These are phyloP conservation scores for Megacollybia platyphylla DNA, from an alignment of 1,284 basidiomycete genomes.

Conservation along the genomic window DNA sequence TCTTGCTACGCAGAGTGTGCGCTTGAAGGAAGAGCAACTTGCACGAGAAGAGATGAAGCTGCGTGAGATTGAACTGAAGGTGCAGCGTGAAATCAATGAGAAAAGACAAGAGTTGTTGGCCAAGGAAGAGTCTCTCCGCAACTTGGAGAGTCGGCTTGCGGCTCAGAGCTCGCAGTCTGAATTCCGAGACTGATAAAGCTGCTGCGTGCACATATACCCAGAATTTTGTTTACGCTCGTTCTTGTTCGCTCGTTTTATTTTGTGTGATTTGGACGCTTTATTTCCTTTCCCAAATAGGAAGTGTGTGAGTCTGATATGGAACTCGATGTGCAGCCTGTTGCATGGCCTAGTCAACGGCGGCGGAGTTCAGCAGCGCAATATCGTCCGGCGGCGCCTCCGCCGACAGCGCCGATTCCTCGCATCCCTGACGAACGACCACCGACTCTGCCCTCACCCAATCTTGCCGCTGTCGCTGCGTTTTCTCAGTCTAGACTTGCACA, in stretches of 20 bases:
- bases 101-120: constrained; percentile 94
- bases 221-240: neutral
- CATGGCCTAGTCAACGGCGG: constrained; percentile 29
- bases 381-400: constrained; percentile 58
- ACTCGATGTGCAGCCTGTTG: constrained; percentile 34
- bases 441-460: constrained; percentile 28
- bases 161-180: constrained; percentile 67
- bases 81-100: constrained; percentile 97
- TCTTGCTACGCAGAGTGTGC: constrained; percentile 90
- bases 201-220: neutral
- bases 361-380: constrained; percentile 53
- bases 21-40: constrained; percentile 97
- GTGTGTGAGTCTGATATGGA: constrained; percentile 26
- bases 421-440: constrained; percentile 23
- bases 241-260: neutral
- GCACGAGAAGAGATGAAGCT: constrained; percentile 78
- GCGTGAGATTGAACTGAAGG: constrained; percentile 96
- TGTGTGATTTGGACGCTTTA: neutral
- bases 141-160: constrained; percentile 82
- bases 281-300: neutral
- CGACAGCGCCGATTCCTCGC: constrained; percentile 59
- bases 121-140: constrained; percentile 85
- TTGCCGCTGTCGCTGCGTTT: constrained; percentile 47
- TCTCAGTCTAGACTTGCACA: constrained; percentile 32
- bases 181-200: constrained; percentile 32